Percentiles rank a stretch among this genome's conserved stretches.
Evolutionary conservation across 805 yeast species (phyloP).

Genomic region (Brettanomyces nanus): DNA sequence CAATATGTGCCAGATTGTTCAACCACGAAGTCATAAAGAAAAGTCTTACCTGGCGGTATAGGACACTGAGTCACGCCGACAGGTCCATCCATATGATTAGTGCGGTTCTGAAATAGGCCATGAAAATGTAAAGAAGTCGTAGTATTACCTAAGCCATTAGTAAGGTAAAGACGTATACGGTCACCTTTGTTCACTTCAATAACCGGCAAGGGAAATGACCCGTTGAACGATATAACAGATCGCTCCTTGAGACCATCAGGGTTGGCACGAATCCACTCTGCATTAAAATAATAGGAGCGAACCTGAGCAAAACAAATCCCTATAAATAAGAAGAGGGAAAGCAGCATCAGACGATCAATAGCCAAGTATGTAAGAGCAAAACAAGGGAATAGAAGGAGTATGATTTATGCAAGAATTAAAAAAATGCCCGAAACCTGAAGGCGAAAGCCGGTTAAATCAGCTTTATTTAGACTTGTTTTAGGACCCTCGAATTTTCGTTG

Average conservation of each 20-base stretch:
- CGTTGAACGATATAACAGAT: constrained; percentile 58
- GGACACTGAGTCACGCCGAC: constrained; percentile 77
- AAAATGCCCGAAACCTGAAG: too few relatives aligned
- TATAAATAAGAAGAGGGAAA: not conserved
- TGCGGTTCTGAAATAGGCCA: constrained; percentile 61
- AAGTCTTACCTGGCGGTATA: constrained; percentile 58
- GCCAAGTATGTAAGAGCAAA: too few relatives aligned
- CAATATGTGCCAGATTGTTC: constrained; percentile 73
- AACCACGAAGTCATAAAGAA: constrained; percentile 63
- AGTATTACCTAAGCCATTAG: constrained; percentile 42
- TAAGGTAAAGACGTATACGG: constrained; percentile 47
- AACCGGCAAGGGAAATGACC: constrained; percentile 66
- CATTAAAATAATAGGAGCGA: constrained; percentile 49
- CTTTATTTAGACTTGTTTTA: too few relatives aligned
- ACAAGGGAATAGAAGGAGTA: too few relatives aligned
- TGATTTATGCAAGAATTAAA: too few relatives aligned
- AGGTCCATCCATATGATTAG: constrained; percentile 69
- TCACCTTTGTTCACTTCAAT: constrained; percentile 62
- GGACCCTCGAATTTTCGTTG: too few relatives aligned
- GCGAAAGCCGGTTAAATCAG: too few relatives aligned
- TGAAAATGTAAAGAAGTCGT: constrained; percentile 72
- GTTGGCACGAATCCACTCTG: constrained; percentile 52
- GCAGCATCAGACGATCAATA: too few relatives aligned
- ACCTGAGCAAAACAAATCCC: constrained; percentile 22
- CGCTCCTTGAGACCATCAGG: constrained; percentile 58